A percentile compares a stretch with the other conserved stretches of the same genome.
These are phyloP conservation scores for Ophiostoma perfectum DNA, from an alignment of 2,329 filamentous ascomycete genomes.

Conservation along the genomic window DNA sequence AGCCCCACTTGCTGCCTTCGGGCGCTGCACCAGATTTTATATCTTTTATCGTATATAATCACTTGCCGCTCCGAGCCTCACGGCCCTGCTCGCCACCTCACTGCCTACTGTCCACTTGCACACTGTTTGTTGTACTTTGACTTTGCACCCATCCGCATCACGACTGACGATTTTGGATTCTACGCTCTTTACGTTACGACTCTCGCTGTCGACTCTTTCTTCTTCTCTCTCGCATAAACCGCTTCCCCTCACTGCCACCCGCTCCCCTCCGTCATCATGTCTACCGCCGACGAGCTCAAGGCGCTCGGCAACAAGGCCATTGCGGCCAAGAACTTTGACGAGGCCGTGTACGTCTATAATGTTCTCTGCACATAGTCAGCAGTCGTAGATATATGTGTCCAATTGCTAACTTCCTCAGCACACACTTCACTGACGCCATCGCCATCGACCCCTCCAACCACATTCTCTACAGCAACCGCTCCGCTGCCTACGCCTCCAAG, in stretches of 20 bases:
- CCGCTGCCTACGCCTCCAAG: slow-evolving; percentile 80
- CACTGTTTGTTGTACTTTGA: background rate
- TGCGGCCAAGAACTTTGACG: slow-evolving; percentile 91
- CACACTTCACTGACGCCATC: slow-evolving; percentile 93
- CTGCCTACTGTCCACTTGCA: background rate
- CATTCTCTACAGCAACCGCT: slow-evolving; percentile 96
- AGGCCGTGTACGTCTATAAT: slow-evolving; percentile 70
- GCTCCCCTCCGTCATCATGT: slow-evolving; percentile 37
- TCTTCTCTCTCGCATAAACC: background rate
- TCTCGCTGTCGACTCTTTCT: background rate
- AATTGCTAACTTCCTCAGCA: slow-evolving; percentile 45
- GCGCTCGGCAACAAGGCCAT: slow-evolving; percentile 98
- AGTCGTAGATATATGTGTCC: background rate
- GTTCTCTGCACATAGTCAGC: background rate
- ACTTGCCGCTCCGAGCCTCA: background rate
- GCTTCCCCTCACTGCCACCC: background rate
- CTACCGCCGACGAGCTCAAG: slow-evolving; percentile 75
- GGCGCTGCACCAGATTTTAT: slow-evolving; percentile 15
- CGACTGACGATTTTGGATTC: slow-evolving; percentile 6
- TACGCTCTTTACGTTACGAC: slow-evolving; percentile 2
- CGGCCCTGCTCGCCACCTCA: background rate
- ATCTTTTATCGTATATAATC: slow-evolving; percentile 10
- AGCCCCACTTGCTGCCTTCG: slow-evolving; percentile 21
- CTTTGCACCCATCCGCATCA: background rate
- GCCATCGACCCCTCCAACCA: slow-evolving; percentile 83